Percentiles rank a stretch among this genome's conserved stretches.
Evolutionary conservation across 139 green algal species (phyloP).

Genomic region (Edaphochlamys debaryana): DNA sequence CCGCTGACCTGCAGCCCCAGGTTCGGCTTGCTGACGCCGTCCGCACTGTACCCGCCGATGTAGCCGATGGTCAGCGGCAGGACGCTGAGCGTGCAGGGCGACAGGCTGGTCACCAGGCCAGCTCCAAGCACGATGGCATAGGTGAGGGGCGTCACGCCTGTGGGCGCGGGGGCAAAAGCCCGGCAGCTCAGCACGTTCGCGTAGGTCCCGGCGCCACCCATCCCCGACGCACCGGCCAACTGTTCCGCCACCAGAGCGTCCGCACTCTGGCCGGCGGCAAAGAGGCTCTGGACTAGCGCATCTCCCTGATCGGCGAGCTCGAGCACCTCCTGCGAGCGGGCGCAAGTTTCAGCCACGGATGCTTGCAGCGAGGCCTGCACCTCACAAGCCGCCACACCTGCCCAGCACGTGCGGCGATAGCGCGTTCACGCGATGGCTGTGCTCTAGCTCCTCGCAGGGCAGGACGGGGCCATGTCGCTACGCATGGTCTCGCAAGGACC

Average conservation of each 20-base stretch:
- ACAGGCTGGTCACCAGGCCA: slow-evolving; percentile 93
- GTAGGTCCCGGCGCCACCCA: background rate
- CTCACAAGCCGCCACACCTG: too few relatives aligned
- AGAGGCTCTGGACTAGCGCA: slow-evolving; percentile 30
- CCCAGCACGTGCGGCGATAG: too few relatives aligned
- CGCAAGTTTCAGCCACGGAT: too few relatives aligned
- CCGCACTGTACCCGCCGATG: slow-evolving; percentile 81
- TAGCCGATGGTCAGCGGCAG: slow-evolving; percentile 93
- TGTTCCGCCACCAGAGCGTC: slow-evolving; percentile 59
- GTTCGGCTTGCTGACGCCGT: background rate
- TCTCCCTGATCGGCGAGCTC: background rate
- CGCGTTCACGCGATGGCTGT: too few relatives aligned
- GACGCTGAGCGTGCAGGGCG: slow-evolving; percentile 91
- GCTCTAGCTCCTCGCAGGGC: too few relatives aligned
- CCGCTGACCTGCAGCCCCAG: slow-evolving; percentile 24
- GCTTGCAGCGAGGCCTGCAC: too few relatives aligned
- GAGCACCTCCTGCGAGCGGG: background rate
- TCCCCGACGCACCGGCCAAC: slow-evolving; percentile 49
- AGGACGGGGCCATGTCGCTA: too few relatives aligned
- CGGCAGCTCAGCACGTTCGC: background rate
- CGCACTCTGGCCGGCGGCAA: slow-evolving; percentile 49
- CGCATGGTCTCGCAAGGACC: too few relatives aligned
- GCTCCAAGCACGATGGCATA: slow-evolving; percentile 81
- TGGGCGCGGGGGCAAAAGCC: background rate
- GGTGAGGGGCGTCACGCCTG: slow-evolving; percentile 73